phyloP scores from a whole-genome alignment of 768 basidiomycete genomes.

The Amanita phalloides region DNA sequence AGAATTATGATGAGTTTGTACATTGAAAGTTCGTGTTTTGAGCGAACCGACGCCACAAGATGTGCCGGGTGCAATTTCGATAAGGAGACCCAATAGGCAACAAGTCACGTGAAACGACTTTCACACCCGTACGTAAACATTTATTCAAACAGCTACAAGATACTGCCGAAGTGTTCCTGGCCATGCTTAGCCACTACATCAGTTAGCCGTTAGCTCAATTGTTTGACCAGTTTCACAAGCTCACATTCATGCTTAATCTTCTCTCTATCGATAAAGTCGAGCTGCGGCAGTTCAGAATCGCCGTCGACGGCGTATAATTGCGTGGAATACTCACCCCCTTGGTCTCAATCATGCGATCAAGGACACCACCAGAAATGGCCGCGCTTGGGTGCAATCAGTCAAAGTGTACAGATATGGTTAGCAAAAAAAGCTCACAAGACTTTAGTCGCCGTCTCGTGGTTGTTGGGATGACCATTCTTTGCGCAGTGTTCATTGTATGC shows the following conservation, averaged over 20 bases:
- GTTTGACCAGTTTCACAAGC: not conserved
- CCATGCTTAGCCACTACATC: too few relatives aligned
- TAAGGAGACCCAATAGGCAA: not conserved
- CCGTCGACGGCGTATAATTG: too few relatives aligned
- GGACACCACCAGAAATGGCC: too few relatives aligned
- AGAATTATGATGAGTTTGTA: too few relatives aligned
- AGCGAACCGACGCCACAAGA: too few relatives aligned
- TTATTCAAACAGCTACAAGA: not conserved
- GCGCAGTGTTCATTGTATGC: conserved; percentile 46
- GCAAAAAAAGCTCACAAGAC: conserved; percentile 22
- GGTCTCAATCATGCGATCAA: conserved; percentile 39
- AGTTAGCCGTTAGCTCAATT: not conserved
- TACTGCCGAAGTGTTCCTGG: too few relatives aligned
- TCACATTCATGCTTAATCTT: conserved; percentile 14
- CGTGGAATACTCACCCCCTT: conserved; percentile 24
- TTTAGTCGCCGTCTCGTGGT: conserved; percentile 50
- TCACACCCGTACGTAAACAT: not conserved
- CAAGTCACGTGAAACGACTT: too few relatives aligned
- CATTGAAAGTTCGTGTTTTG: too few relatives aligned
- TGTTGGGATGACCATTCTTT: conserved; percentile 34
- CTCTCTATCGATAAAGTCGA: conserved; percentile 14
- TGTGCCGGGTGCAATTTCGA: too few relatives aligned
- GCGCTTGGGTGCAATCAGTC: too few relatives aligned
- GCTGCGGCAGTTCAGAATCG: conserved; percentile 4
- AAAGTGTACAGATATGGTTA: too few relatives aligned